Base-by-base conservation (phyloP, 2,329 filamentous ascomycete genomes). In the Penicillium sclerotiorum region DNA sequence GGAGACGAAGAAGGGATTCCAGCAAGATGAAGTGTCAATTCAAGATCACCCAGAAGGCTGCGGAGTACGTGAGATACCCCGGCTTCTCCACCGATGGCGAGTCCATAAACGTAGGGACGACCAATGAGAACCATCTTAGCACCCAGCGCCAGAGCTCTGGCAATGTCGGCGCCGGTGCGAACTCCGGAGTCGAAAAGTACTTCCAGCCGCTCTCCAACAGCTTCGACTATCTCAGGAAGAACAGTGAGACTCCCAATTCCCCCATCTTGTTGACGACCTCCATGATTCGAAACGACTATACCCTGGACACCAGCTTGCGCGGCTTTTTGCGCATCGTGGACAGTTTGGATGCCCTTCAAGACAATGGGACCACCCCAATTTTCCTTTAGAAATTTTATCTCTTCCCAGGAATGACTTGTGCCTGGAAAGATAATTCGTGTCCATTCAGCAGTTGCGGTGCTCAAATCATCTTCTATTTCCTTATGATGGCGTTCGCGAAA, bases 271-370 rank as follows among this genome's bases (percentile, higher is more conserved):
- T 73, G 71, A 1, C 71, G 58, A 1, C 69, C 70, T 3, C 70
- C 71, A 47, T 74, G 70, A 40, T 73, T 73, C 1, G 67, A 71
- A n/a, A 74, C 62, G 3, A 74, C 50, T 18, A 44, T 23, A 13
- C 17, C 25, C 2, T 38, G 82, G 3, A 82, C 80, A 0, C 84
- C 85, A 11, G 77, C 62, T 44, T 86, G 77, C 28, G 84, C 76
- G 2, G 83, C 83, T 57, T 74, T 77, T 45, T 77, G 73, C 12
- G 86, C 86, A 66, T 90, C 87, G 33, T 76, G 73, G 0, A 82
- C 80, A 12, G 80, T 82, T 71, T 89, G 85, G n/a, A 90, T 81
- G 0, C 87, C 87, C 67, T 90, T 90, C 21, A 90, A 67, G 41
- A 56, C 85, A 72, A 74, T 89, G 57, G 61, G 84, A 73, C 79